These are phyloP conservation scores for Aegilops sharonensis DNA, from an alignment of 176 grass and related monocot species.

Conservation along the genomic window DNA sequence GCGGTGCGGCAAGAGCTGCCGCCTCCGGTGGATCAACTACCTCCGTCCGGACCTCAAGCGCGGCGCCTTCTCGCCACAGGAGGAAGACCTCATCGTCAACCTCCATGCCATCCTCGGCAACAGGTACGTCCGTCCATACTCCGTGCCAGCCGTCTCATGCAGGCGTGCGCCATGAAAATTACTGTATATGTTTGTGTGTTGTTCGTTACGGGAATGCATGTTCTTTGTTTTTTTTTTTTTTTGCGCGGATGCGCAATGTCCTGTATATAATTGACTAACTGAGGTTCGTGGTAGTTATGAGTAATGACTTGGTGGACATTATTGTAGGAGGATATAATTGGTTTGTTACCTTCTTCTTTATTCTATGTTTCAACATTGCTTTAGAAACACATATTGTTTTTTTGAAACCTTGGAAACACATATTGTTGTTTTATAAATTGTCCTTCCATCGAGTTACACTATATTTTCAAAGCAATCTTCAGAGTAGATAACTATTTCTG, in stretches of 20 bases:
- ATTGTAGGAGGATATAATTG: neutral
- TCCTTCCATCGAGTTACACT: neutral
- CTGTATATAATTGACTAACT: neutral
- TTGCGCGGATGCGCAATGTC: neutral
- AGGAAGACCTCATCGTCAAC: constrained; percentile 93
- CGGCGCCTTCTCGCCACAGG: constrained; percentile 91
- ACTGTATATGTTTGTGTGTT: neutral
- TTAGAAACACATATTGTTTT: neutral
- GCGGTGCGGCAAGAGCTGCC: constrained; percentile 97
- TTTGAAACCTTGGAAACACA: neutral
- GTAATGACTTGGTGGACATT: neutral
- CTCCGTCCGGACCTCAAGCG: constrained; percentile 95
- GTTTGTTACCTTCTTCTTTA: neutral
- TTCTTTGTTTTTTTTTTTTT: too few species aligned
- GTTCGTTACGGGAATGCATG: too few species aligned
- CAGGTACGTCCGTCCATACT: constrained; percentile 36
- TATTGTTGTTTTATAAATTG: neutral
- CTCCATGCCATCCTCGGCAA: constrained; percentile 95
- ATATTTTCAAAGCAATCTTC: neutral
- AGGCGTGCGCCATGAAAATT: neutral
- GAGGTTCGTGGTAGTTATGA: neutral
- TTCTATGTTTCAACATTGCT: neutral
- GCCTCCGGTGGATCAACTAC: constrained; percentile 99
- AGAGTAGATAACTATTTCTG: neutral
- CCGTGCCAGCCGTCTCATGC: neutral